These are phyloP conservation scores for Plantago lanceolata DNA, from an alignment of 305 asterid genomes.

Conservation along the genomic window DNA sequence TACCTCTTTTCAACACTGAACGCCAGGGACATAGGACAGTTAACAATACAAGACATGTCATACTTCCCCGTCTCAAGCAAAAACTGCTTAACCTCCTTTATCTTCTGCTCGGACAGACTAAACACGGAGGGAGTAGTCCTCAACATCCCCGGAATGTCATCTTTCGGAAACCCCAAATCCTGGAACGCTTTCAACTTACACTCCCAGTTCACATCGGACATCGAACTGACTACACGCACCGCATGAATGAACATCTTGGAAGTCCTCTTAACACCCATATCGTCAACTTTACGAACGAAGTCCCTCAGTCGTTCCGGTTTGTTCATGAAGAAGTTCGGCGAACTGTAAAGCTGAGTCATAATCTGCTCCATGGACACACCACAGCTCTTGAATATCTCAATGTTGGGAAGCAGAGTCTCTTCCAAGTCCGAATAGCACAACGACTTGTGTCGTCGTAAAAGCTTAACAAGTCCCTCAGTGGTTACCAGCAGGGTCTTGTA, in stretches of 20 bases:
- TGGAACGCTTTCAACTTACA: slow-evolving; percentile 27
- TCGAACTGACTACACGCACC: slow-evolving; percentile 23
- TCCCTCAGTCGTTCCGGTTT: slow-evolving; percentile 24
- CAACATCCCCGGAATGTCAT: slow-evolving; percentile 23
- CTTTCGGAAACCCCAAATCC: slow-evolving; percentile 31
- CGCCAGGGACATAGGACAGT: slow-evolving; percentile 21
- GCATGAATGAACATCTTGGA: slow-evolving; percentile 30
- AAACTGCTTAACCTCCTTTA: slow-evolving; percentile 21
- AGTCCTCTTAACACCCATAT: slow-evolving; percentile 26
- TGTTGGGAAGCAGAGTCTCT: slow-evolving; percentile 27
- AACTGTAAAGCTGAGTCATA: neutral
- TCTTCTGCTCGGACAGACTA: slow-evolving; percentile 23
- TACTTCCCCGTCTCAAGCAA: slow-evolving; percentile 27
- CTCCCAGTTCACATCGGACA: slow-evolving; percentile 23
- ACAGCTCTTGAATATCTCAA: slow-evolving; percentile 23
- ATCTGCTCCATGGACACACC: slow-evolving; percentile 22
- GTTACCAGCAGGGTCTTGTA: neutral
- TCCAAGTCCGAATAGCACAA: slow-evolving; percentile 10
- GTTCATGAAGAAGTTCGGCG: slow-evolving; percentile 16
- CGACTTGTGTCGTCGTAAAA: neutral
- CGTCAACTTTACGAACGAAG: slow-evolving; percentile 23
- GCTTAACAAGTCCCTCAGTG: neutral
- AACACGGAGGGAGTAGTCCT: slow-evolving; percentile 25
- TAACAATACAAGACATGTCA: slow-evolving; percentile 20
- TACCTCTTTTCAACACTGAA: slow-evolving; percentile 31